Evolutionary conservation across 345 rosid species (phyloP), one percentile per base, ranked within the genome.

Genomic region (Sonneratia alba): DNA sequence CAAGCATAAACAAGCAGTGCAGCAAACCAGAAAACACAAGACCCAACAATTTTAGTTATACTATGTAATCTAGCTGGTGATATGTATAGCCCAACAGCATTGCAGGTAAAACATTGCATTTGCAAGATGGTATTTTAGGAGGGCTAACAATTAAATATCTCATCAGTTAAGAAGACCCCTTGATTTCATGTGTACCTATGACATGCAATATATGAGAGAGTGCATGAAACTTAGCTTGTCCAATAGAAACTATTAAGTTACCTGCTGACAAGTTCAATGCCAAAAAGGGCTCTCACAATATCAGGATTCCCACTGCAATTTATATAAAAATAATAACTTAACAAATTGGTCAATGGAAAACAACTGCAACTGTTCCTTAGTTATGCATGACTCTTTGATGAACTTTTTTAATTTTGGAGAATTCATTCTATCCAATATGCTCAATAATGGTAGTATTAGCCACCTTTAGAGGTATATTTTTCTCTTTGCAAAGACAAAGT

Each of bases 241-340:
- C 11, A 61, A 27, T 18, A 38, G 36, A 56, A 66, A 67, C 68
- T 68, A 34, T 27, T 0, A 11, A 62, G 42, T 64, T 78, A 95
- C 99, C 98, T 90, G 92, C 99, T 95, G 75, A 51, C 76, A 73
- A 95, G 92, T 66, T 92, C 89, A 68, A 92, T 76, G 69, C 98
- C 98, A 77, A 95, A 95, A 70, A 95, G 86, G 71, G 81, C 83
- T 83, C 87, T 95, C 80, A 88, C 78, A 66, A 89, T 75, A 81
- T 89, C 97, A 36, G 81, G 74, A 81, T 79, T 87, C 66, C 86
- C 91, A 71, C 96, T 95, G 91, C 82, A 70, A 73, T 77, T 47
- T 40, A 37, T 36, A 8, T 11, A 38, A 32, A 67, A 49, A 51
- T 12, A 22, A 32, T 15, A 32, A 10, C 6, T 32, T 24, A 32